phyloP scores from a whole-genome alignment of 768 basidiomycete species.

The Rhizopogon sp. region DNA sequence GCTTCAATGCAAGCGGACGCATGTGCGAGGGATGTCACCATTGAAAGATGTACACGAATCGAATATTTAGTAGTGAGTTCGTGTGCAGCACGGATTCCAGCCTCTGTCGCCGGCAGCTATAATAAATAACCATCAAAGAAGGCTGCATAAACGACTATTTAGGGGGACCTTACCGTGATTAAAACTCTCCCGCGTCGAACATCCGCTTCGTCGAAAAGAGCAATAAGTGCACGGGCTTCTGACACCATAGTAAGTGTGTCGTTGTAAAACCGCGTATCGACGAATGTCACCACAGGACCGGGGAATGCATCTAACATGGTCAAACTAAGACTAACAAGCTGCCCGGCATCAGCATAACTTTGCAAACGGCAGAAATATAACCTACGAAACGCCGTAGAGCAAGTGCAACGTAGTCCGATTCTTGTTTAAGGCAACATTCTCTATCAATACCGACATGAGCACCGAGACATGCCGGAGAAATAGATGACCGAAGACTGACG shows the following conservation, averaged over 20 bases:
- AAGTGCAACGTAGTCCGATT: not conserved
- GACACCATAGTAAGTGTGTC: slow-evolving; percentile 34
- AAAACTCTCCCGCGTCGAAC: slow-evolving; percentile 37
- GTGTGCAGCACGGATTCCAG: slow-evolving; percentile 44
- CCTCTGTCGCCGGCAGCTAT: slow-evolving; percentile 55
- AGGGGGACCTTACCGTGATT: slow-evolving; percentile 35
- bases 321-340: slow-evolving; percentile 50
- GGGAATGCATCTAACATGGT: slow-evolving; percentile 38
- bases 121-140: not conserved
- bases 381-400: slow-evolving; percentile 26
- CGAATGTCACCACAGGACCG: slow-evolving; percentile 45
- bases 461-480: not conserved
- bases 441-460: not conserved
- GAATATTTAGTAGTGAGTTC: slow-evolving; percentile 30
- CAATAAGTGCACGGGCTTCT: slow-evolving; percentile 36
- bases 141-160: not conserved
- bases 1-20: slow-evolving; percentile 53
- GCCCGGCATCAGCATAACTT: not conserved
- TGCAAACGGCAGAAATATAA: not conserved
- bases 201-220: slow-evolving; percentile 36
- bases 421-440: not conserved
- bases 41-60: slow-evolving; percentile 47
- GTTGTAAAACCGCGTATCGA: slow-evolving; percentile 44
- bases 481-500: slow-evolving; percentile 2
- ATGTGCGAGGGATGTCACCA: slow-evolving; percentile 52